These are phyloP conservation scores for Neurospora terricola DNA, from an alignment of 495 filamentous ascomycete genomes.

Conservation along the genomic window DNA sequence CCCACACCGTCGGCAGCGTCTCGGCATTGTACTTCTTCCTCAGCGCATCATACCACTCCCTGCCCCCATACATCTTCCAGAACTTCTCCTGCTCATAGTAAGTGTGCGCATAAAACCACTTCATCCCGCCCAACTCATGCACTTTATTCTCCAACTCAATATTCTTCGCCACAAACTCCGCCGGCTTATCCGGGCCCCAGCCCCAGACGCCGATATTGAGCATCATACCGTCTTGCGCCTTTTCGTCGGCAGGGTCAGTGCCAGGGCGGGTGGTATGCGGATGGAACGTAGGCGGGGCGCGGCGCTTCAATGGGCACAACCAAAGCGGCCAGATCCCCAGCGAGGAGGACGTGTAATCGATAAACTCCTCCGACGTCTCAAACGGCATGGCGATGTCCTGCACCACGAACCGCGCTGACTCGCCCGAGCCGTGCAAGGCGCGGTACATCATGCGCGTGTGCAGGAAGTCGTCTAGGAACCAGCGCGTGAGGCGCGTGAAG, in stretches of 20 bases:
- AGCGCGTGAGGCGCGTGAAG: constrained; percentile 44
- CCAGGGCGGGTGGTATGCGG: constrained; percentile 27
- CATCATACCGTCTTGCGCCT: constrained; percentile 27
- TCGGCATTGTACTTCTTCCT: constrained; percentile 41
- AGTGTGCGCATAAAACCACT: constrained; percentile 53
- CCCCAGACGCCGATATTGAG: constrained; percentile 50
- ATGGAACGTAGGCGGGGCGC: constrained; percentile 35
- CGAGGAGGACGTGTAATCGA: constrained; percentile 39
- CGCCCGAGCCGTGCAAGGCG: constrained; percentile 46
- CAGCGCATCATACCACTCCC: constrained; percentile 41
- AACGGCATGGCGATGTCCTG: constrained; percentile 50
- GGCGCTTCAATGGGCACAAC: constrained; percentile 46
- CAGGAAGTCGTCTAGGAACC: constrained; percentile 52
- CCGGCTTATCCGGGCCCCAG: constrained; percentile 31
- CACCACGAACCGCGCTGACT: constrained; percentile 43
- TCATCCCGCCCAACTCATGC: constrained; percentile 53
- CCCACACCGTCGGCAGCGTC: constrained; percentile 44
- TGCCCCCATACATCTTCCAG: constrained; percentile 43
- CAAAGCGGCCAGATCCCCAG: constrained; percentile 49
- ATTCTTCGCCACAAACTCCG: constrained; percentile 46
- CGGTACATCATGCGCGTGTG: constrained; percentile 57
- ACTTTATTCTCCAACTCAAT: constrained; percentile 55
- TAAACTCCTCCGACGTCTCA: constrained; percentile 36
- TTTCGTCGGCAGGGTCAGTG: not conserved
- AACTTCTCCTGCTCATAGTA: constrained; percentile 48